These are phyloP conservation scores for Aspergillus udagawae DNA, from an alignment of 2,329 filamentous ascomycete species.

Conservation along the genomic window DNA sequence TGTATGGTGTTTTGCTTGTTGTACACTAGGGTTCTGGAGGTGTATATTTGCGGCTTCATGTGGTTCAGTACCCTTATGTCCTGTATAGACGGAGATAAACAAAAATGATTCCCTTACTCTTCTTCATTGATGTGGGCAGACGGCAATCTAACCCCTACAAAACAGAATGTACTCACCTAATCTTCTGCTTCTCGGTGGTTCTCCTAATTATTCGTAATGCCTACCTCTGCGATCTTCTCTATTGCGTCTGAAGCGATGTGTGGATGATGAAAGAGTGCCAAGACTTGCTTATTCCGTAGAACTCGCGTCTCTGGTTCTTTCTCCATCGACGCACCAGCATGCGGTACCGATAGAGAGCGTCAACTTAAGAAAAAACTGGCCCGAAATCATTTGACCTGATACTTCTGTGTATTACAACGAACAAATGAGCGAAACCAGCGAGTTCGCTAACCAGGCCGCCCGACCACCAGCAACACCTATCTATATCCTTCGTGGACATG, in stretches of 20 bases:
- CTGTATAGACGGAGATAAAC: neutral
- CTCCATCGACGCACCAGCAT: neutral
- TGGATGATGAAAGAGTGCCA: neutral
- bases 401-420: neutral
- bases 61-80: no score
- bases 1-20: neutral
- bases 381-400: neutral
- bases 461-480: conserved; percentile 52
- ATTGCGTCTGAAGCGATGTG: neutral
- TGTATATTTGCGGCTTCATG: neutral
- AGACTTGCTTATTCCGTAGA: neutral
- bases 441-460: conserved; percentile 7
- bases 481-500: conserved; percentile 82
- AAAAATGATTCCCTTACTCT: neutral
- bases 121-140: neutral
- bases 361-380: neutral
- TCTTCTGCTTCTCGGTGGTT: neutral
- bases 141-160: no score
- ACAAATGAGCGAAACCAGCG: conserved; percentile 11
- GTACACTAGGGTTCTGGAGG: neutral
- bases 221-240: neutral
- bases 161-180: no score
- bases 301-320: neutral
- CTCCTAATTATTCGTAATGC: neutral
- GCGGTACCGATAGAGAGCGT: neutral